These are phyloP conservation scores for Penicillium decumbens DNA, from an alignment of 2,329 filamentous ascomycete species.

Conservation along the genomic window DNA sequence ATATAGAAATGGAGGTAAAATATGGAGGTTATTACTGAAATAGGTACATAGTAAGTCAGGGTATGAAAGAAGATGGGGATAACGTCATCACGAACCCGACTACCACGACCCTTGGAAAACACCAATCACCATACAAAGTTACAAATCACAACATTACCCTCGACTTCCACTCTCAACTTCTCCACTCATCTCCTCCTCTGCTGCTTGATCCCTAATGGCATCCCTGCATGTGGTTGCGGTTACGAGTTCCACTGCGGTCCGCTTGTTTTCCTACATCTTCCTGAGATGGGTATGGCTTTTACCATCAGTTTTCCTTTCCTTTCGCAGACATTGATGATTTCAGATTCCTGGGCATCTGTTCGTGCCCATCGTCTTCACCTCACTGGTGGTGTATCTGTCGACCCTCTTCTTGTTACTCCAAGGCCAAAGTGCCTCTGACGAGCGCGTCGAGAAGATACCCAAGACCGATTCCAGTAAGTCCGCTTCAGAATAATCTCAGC, in stretches of 20 bases:
- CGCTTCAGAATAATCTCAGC: background rate
- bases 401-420: constrained; percentile 29
- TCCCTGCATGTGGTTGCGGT: constrained; percentile 30
- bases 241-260: constrained; percentile 36
- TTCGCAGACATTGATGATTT: background rate
- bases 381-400: constrained; percentile 45
- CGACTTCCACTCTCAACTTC: background rate
- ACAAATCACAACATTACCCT: constrained; percentile 4
- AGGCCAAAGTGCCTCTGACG: background rate
- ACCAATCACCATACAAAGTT: constrained; percentile 10
- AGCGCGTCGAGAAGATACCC: constrained; percentile 5
- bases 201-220: constrained; percentile 25
- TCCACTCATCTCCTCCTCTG: background rate
- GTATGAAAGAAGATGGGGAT: background rate
- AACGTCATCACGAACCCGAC: constrained; percentile 11
- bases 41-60: too few species aligned
- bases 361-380: constrained; percentile 37
- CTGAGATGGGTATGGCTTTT: constrained; percentile 41
- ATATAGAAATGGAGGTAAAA: too few species aligned
- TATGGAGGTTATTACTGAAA: too few species aligned
- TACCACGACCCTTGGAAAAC: background rate
- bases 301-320: background rate
- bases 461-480: constrained; percentile 9
- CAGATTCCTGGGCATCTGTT: constrained; percentile 40
- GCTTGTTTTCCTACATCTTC: constrained; percentile 39